Base-by-base conservation (phyloP, 768 basidiomycete species). In the Sistotremastrum niveocremeum region DNA sequence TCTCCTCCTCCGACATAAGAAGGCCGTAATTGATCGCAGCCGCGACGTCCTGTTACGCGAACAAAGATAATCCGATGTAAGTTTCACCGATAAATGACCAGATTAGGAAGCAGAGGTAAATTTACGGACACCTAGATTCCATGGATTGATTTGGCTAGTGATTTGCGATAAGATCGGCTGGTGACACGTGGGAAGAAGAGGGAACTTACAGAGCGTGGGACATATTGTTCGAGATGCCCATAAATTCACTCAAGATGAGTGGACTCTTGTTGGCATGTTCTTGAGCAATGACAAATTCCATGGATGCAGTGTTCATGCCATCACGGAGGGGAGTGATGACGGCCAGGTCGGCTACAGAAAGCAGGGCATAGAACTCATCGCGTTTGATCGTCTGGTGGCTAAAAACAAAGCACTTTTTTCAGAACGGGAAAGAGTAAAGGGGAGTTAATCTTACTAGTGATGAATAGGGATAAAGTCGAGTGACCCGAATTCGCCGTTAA, bases 231-330 rank as follows among this genome's bases (percentile, higher is more conserved):
- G 87, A 85, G 55, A 95, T 95, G 7, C 94, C 94, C 85, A 95
- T 95, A 58, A 98, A 98, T 65, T 99, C 94, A 57, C 86, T 90
- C 46, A 99, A 68, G 49, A 97, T 84, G 44, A 91, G 77, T 0
- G 94, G 91, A 34, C 77, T 81, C 63, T 77, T 79, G 58, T 83
- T 81, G 44, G 87, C 84, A 55, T 70, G 72, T 54, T 84, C 77
- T 64, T 99, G 94, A 34, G 91, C 90, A 50, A 98, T 84, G 31
- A 94, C 84, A 62, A 93, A 97, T 63, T 98, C 94, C 90, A 95
- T 94, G 44, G 81, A 84, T 0, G 93, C 95, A 9, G 94, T 97
- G 71, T 99, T 99, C 95, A 98, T 98, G 5, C 94, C 95, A 58
- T 99, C 94, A 34, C 94, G 78, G 5, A 97, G 72, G 1, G 91